These are phyloP conservation scores for Xylaria sp. DNA, from an alignment of 2,329 filamentous ascomycete genomes.

Conservation along the genomic window DNA sequence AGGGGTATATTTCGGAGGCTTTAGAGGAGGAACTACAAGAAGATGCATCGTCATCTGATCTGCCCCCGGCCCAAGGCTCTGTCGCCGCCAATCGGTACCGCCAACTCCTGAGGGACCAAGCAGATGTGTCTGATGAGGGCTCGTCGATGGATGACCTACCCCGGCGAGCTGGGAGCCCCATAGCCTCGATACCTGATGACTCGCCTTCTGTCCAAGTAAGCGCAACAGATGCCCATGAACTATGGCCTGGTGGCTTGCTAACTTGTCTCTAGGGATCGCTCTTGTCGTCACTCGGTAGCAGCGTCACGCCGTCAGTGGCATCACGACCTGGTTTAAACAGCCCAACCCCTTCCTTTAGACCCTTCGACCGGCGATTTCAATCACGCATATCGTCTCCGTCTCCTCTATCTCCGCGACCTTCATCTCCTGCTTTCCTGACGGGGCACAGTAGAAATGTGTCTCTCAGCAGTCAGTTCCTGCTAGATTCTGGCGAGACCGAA, in stretches of 20 bases:
- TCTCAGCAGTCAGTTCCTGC: slow-evolving; percentile 74
- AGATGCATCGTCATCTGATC: slow-evolving; percentile 38
- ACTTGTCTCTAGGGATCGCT: slow-evolving; percentile 64
- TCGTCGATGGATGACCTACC: slow-evolving; percentile 64
- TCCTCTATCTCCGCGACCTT: slow-evolving; percentile 71
- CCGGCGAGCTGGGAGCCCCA: slow-evolving; percentile 72
- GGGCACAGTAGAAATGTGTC: slow-evolving; percentile 85
- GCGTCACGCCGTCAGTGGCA: slow-evolving; percentile 74
- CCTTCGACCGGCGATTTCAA: slow-evolving; percentile 95
- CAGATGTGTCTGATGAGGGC: slow-evolving; percentile 63
- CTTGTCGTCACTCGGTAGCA: slow-evolving; percentile 77
- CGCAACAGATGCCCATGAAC: slow-evolving; percentile 1
- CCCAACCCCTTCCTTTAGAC: slow-evolving; percentile 85
- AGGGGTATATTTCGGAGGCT: slow-evolving; percentile 52
- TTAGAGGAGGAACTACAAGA: slow-evolving; percentile 52
- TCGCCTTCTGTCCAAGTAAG: slow-evolving; percentile 83
- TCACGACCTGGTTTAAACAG: slow-evolving; percentile 74
- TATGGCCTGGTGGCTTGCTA: slow-evolving; percentile 23
- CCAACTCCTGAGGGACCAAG: slow-evolving; percentile 58
- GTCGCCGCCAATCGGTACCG: slow-evolving; percentile 58
- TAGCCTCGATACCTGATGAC: slow-evolving; percentile 82
- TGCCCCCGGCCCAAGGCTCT: slow-evolving; percentile 50
- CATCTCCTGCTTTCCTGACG: slow-evolving; percentile 82
- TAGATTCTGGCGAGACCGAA: slow-evolving; percentile 73
- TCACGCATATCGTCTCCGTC: slow-evolving; percentile 78